These are phyloP conservation scores for Acanthamoeba royreba DNA, from an alignment of 208 protist species.

Conservation along the genomic window DNA sequence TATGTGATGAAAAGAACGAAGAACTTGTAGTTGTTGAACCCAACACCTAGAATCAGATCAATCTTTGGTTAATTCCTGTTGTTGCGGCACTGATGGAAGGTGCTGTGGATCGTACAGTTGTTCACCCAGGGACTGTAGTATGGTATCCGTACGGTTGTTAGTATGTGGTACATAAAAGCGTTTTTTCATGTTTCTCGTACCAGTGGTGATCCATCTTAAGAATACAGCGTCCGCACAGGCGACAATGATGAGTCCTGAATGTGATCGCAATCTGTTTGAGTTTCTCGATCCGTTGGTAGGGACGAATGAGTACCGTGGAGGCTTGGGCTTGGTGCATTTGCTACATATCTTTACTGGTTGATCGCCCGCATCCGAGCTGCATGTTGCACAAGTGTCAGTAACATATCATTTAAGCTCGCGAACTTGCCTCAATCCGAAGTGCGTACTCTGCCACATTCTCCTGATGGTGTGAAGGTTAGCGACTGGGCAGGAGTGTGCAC, in stretches of 20 bases:
- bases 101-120: not conserved
- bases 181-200: not conserved
- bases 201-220: constrained; percentile 6
- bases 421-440: not conserved
- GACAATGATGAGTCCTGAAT: not conserved
- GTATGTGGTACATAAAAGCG: not conserved
- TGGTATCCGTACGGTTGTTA: too few species aligned
- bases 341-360: not conserved
- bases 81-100: not conserved
- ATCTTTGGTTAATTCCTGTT: not conserved
- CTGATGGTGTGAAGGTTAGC: not conserved
- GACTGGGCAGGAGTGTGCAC: not conserved
- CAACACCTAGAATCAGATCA: not conserved
- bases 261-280: not conserved
- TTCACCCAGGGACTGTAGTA: constrained; percentile 40
- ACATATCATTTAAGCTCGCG: not conserved
- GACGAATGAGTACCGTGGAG: not conserved
- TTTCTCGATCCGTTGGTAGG: not conserved
- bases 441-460: too few species aligned
- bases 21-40: constrained; percentile 45
- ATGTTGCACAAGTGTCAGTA: not conserved
- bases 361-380: not conserved
- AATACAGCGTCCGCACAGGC: not conserved
- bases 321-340: not conserved
- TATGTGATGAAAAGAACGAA: constrained; percentile 48